Evolutionary conservation across 2,329 filamentous ascomycete genomes (phyloP).

Genomic region (Curvularia sp.): DNA sequence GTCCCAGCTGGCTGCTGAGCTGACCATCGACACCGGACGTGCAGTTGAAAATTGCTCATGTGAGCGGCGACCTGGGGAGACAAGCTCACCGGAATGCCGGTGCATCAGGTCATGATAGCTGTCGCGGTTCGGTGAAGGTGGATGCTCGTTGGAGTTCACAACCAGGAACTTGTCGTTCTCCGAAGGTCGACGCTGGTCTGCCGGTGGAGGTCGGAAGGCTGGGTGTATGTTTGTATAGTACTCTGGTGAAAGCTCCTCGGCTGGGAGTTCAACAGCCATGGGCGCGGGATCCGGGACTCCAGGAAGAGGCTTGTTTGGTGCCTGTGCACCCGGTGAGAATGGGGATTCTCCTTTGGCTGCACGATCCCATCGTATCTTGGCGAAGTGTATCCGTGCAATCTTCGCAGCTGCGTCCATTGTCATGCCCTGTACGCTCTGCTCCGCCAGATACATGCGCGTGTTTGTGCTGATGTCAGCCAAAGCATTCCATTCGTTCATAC

Average conservation of each 20-base stretch:
- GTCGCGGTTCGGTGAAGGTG: conserved; percentile 51
- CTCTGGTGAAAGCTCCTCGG: conserved; percentile 57
- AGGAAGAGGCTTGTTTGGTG: conserved; percentile 46
- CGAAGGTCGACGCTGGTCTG: conserved; percentile 27
- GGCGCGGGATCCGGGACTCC: conserved; percentile 52
- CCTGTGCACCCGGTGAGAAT: conserved; percentile 27
- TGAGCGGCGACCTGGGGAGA: conserved; percentile 55
- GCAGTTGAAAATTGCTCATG: conserved; percentile 39
- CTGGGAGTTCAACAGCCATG: conserved; percentile 65
- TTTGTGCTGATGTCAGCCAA: conserved; percentile 94
- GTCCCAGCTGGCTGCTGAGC: conserved; percentile 40
- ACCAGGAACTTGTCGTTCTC: conserved; percentile 62
- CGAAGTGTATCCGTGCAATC: conserved; percentile 81
- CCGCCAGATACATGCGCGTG: conserved; percentile 81
- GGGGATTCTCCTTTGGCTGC: conserved; percentile 46
- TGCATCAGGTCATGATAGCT: conserved; percentile 44
- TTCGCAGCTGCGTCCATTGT: conserved; percentile 79
- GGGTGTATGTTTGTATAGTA: conserved; percentile 37
- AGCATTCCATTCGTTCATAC: conserved; percentile 97
- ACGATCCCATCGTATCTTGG: conserved; percentile 71
- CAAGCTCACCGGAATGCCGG: conserved; percentile 68
- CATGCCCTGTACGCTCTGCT: conserved; percentile 76
- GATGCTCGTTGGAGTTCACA: conserved; percentile 64
- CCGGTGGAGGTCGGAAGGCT: conserved; percentile 48
- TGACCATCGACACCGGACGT: conserved; percentile 32